Percentiles rank a stretch among this genome's conserved stretches.
Evolutionary conservation across 2,329 filamentous ascomycete genomes (phyloP).

Genomic region (Talaromyces marneffei): DNA sequence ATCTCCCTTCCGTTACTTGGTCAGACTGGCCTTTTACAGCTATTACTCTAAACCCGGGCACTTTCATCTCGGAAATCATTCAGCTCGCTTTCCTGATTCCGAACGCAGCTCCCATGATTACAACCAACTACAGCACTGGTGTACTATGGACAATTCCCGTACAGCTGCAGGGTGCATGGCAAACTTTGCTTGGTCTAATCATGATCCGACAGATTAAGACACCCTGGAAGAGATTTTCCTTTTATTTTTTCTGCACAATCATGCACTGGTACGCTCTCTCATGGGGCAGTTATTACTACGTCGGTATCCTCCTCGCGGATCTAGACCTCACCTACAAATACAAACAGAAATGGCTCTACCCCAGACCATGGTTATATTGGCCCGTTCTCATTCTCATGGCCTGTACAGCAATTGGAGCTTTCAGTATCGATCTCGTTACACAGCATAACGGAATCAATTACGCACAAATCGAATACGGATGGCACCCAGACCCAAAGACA

Average conservation of each 20-base stretch:
- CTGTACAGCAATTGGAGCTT: slow-evolving; percentile 26
- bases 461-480: slow-evolving; percentile 36
- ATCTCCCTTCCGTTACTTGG: slow-evolving; percentile 44
- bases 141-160: slow-evolving; percentile 49
- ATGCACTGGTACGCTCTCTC: slow-evolving; percentile 45
- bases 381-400: slow-evolving; percentile 29
- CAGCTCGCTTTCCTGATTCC: slow-evolving; percentile 45
- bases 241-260: slow-evolving; percentile 40
- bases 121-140: slow-evolving; percentile 46
- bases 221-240: slow-evolving; percentile 43
- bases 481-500: slow-evolving; percentile 39
- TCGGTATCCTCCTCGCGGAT: slow-evolving; percentile 42
- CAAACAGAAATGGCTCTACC: slow-evolving; percentile 31
- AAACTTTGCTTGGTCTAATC: slow-evolving; percentile 39
- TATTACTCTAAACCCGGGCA: slow-evolving; percentile 36
- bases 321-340: slow-evolving; percentile 45
- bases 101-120: slow-evolving; percentile 45
- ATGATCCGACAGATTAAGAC: slow-evolving; percentile 43
- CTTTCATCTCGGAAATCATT: slow-evolving; percentile 41
- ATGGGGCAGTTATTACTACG: slow-evolving; percentile 44
- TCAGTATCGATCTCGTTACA: slow-evolving; percentile 34
- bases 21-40: slow-evolving; percentile 45
- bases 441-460: slow-evolving; percentile 36
- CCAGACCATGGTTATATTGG: slow-evolving; percentile 32
- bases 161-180: slow-evolving; percentile 44